A percentile compares a stretch with the other conserved stretches of the same genome.
These are phyloP conservation scores for Kalaharituber pfeilii DNA, from an alignment of 2,329 filamentous ascomycete genomes.

Conservation along the genomic window DNA sequence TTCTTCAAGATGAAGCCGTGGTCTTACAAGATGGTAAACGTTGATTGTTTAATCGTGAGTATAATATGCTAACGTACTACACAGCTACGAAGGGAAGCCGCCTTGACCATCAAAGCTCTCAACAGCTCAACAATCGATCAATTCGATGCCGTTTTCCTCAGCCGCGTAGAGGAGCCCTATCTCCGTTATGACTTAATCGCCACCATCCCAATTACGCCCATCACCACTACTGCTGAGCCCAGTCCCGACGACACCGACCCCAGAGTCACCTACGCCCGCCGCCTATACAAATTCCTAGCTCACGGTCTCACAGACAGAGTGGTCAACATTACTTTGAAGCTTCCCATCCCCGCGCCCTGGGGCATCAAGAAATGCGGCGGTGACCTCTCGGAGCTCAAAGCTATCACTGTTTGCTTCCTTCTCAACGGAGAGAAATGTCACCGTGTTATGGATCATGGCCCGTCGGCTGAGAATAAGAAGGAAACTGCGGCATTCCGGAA, in stretches of 20 bases:
- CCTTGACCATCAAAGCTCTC: constrained; percentile 54
- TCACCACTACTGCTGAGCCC: not conserved
- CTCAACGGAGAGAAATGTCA: constrained; percentile 55
- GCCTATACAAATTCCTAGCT: constrained; percentile 46
- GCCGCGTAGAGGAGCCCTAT: constrained; percentile 35
- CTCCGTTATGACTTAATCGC: constrained; percentile 40
- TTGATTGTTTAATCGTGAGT: not conserved
- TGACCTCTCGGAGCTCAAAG: not conserved
- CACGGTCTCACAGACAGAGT: constrained; percentile 61
- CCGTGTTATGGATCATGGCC: constrained; percentile 73
- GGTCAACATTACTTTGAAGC: constrained; percentile 45
- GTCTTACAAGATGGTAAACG: constrained; percentile 46
- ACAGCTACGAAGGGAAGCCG: constrained; percentile 53
- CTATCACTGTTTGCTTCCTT: constrained; percentile 43
- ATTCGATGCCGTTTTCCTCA: constrained; percentile 72
- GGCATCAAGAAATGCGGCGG: not conserved
- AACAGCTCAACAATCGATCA: constrained; percentile 55
- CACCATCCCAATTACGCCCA: constrained; percentile 9
- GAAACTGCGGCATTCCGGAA: constrained; percentile 65
- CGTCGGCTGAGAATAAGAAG: constrained; percentile 66
- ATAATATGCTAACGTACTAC: constrained; percentile 3
- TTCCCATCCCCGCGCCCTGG: constrained; percentile 2
- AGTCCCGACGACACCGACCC: not conserved
- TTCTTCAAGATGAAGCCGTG: constrained; percentile 79
- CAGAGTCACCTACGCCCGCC: constrained; percentile 22